A percentile compares a stretch with the other conserved stretches of the same genome.
These are phyloP conservation scores for Didymella arachidicola DNA, from an alignment of 2,329 filamentous ascomycete species.

Conservation along the genomic window DNA sequence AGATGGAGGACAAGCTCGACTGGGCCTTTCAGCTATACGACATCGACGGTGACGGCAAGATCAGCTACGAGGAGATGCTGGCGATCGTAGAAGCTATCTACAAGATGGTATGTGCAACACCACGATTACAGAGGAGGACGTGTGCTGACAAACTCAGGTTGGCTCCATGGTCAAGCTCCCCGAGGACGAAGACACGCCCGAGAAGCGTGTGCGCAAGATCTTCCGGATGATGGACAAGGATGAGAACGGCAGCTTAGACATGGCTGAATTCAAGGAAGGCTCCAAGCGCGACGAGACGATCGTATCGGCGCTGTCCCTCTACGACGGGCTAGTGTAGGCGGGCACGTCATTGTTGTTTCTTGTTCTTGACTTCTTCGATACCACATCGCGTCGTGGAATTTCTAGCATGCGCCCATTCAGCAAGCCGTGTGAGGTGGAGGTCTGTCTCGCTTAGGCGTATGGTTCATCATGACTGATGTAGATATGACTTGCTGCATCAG, in stretches of 20 bases:
- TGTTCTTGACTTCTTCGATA: slow-evolving; percentile 49
- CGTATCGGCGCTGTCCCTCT: slow-evolving; percentile 93
- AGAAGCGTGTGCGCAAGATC: slow-evolving; percentile 98
- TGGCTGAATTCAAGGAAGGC: slow-evolving; percentile 98
- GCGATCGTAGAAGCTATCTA: slow-evolving; percentile 99
- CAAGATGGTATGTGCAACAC: slow-evolving; percentile 78
- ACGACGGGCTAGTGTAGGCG: slow-evolving; percentile 86
- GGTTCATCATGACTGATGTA: slow-evolving; percentile 46
- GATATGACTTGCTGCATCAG: slow-evolving; percentile 34
- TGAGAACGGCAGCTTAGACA: slow-evolving; percentile 95
- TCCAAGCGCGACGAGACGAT: slow-evolving; percentile 99
- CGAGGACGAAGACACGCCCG: slow-evolving; percentile 97
- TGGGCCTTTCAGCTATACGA: slow-evolving; percentile 99
- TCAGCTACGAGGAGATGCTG: slow-evolving; percentile 98
- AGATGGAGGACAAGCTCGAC: slow-evolving; percentile 99
- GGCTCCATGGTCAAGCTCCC: slow-evolving; percentile 99
- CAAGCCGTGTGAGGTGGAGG: slow-evolving; percentile 40
- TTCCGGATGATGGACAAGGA: slow-evolving; percentile 99
- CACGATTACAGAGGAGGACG: not conserved
- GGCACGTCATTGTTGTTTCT: slow-evolving; percentile 38
- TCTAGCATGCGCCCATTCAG: slow-evolving; percentile 41
- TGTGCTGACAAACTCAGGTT: slow-evolving; percentile 66
- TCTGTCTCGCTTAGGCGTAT: slow-evolving; percentile 45
- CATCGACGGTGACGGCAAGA: slow-evolving; percentile 98
- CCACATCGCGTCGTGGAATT: slow-evolving; percentile 50